Evolutionary conservation across 176 grass and related monocot species (phyloP), one percentile per base, ranked within the genome.

Genomic region (Eragrostis curvula): DNA sequence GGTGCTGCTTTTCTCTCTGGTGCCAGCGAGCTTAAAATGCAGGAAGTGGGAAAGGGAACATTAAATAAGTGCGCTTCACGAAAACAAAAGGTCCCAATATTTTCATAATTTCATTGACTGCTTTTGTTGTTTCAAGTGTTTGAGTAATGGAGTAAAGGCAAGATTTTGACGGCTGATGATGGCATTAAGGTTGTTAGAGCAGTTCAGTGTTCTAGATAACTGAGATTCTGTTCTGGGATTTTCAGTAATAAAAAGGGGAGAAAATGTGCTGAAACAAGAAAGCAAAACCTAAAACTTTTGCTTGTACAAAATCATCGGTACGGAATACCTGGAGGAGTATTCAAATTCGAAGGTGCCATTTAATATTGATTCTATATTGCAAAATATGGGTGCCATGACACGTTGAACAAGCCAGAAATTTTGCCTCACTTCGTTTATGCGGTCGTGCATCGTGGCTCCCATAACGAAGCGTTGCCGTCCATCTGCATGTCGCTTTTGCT

Each of bases 381-480:
- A 41, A 2, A n/a, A 17, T 46, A 11, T 23, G 9, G 66, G 49
- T 23, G 67, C 69, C 41, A 21, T 75, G 84, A 68, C 71, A 82
- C 71, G 71, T 53, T 13, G 43, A 55, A 23, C 64, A 53, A 75
- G 30, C 12, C 0, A 32, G 74, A 73, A 84, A 30, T 5, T 25
- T 83, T 60, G 52, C 23, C 23, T 52, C 44, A 20, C 30, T 32
- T 68, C 24, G 8, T 40, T 67, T 82, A 57, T 77, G 30, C 27
- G 44, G 86, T 27, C 16, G 77, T 47, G 81, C 81, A 12, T 89
- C 81, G 87, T 89, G 81, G 81, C 77, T 62, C 70, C 87, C 82
- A 81, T 88, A 29, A 45, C 20, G 44, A 12, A 25, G 73, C 70
- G 27, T 53, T 63, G 81, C 52, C 81, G 53, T 70, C 63, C 82